A percentile compares a stretch with the other conserved stretches of the same genome.
Evolutionary conservation across 192 early-diverging fungal species (phyloP).

Genomic region (Backusella circina): DNA sequence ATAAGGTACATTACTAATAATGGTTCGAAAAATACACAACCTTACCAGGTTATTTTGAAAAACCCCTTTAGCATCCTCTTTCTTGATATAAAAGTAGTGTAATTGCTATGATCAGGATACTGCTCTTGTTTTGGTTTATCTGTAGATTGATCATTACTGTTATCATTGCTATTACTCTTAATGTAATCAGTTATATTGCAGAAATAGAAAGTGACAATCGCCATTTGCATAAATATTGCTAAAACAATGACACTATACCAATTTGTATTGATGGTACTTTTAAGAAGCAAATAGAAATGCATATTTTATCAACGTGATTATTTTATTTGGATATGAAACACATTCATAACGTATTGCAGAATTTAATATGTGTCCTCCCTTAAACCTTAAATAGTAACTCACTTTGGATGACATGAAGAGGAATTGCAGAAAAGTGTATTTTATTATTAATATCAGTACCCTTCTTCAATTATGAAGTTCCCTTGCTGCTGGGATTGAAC

Average conservation of each 20-base stretch:
- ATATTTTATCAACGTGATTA: not conserved
- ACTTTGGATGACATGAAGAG: slow-evolving; percentile 34
- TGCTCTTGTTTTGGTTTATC: not conserved
- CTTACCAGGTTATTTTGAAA: not conserved
- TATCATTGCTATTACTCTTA: not conserved
- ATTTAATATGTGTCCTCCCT: not conserved
- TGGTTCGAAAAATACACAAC: not conserved
- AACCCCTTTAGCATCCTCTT: not conserved
- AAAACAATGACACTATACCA: not conserved
- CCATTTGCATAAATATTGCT: not conserved
- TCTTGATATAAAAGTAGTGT: not conserved
- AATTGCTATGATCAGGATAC: not conserved
- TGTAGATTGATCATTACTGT: not conserved
- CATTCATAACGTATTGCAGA: not conserved
- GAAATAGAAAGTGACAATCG: not conserved
- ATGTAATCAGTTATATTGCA: not conserved
- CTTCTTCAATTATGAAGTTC: not conserved
- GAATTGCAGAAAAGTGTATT: slow-evolving; percentile 30
- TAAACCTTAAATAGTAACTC: not conserved
- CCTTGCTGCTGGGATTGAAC: slow-evolving; percentile 26
- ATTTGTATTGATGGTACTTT: too few species aligned
- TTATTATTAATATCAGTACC: slow-evolving; percentile 29
- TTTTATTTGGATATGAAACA: not conserved
- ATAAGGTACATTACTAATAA: not conserved
- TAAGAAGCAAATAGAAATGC: not conserved